A percentile compares a stretch with the other conserved stretches of the same genome.
These are phyloP conservation scores for Dothistroma septosporum DNA, from an alignment of 2,329 filamentous ascomycete species.

Conservation along the genomic window DNA sequence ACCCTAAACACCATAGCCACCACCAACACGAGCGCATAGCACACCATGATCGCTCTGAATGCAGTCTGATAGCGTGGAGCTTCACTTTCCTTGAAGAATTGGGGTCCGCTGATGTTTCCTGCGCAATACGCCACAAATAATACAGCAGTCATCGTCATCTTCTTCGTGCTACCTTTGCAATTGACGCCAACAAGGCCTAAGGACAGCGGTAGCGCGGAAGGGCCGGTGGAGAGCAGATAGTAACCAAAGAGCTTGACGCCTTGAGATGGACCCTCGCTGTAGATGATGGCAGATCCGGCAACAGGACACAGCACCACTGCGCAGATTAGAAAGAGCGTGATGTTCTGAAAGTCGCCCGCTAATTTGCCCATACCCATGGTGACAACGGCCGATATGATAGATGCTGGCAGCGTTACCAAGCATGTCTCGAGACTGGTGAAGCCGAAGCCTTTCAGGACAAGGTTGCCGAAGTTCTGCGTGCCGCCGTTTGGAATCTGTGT, in stretches of 20 bases:
- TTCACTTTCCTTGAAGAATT: slow-evolving; percentile 47
- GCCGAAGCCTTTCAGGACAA: slow-evolving; percentile 20
- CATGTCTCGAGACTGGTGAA: slow-evolving; percentile 20
- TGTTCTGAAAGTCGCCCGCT: slow-evolving; percentile 36
- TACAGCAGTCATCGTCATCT: slow-evolving; percentile 32
- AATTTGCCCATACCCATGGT: slow-evolving; percentile 15
- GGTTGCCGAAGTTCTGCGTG: slow-evolving; percentile 19
- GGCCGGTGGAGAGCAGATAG: slow-evolving; percentile 54
- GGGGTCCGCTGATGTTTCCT: slow-evolving; percentile 46
- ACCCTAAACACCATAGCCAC: slow-evolving; percentile 44
- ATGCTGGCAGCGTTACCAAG: slow-evolving; percentile 18
- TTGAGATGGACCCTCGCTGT: slow-evolving; percentile 33
- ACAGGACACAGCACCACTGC: slow-evolving; percentile 42
- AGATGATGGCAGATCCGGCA: slow-evolving; percentile 38
- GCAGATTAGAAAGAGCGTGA: slow-evolving; percentile 51
- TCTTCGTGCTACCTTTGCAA: slow-evolving; percentile 44
- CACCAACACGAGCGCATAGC: slow-evolving; percentile 50
- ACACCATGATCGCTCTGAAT: slow-evolving; percentile 54
- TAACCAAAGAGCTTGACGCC: slow-evolving; percentile 54
- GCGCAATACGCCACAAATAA: slow-evolving; percentile 52
- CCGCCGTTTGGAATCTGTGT: slow-evolving; percentile 22
- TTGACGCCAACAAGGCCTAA: slow-evolving; percentile 52
- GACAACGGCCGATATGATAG: slow-evolving; percentile 16
- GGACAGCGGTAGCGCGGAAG: slow-evolving; percentile 52
- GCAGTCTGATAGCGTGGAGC: slow-evolving; percentile 46